phyloP scores from a whole-genome alignment of 257 asterid genomes.

The Solanum medicagineum region DNA sequence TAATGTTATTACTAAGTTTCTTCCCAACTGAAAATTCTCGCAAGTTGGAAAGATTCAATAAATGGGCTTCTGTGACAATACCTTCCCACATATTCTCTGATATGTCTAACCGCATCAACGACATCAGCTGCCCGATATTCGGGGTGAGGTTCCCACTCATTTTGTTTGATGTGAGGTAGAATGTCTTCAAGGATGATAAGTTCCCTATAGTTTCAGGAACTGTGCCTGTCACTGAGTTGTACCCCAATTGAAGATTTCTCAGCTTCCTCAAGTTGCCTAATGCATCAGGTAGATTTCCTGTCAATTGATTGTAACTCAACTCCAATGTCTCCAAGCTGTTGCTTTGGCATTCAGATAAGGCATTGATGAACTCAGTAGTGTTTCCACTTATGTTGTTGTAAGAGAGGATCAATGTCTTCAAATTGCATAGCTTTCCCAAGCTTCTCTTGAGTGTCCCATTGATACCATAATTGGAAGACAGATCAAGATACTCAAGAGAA shows the following conservation, averaged over 20 bases:
- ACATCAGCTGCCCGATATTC: constrained; percentile 16
- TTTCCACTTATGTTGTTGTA: constrained; percentile 4
- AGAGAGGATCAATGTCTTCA: constrained; percentile 5
- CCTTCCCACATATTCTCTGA: constrained; percentile 19
- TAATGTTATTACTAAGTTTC: neutral
- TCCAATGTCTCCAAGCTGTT: constrained; percentile 7
- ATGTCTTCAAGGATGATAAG: constrained; percentile 10
- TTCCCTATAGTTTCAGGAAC: constrained; percentile 17
- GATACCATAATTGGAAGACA: constrained; percentile 5
- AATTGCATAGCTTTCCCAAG: constrained; percentile 11
- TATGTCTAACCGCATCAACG: constrained; percentile 8
- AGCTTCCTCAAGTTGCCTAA: constrained; percentile 12
- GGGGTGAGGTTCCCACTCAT: constrained; percentile 17
- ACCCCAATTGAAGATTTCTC: neutral
- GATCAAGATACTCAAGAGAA: constrained; percentile 14
- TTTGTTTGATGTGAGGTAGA: constrained; percentile 13
- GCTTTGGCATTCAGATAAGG: constrained; percentile 11
- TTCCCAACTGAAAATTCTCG: constrained; percentile 11
- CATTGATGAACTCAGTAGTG: neutral
- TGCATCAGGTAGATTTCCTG: constrained; percentile 9
- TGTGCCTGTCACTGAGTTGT: constrained; percentile 17
- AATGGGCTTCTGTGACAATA: constrained; percentile 24
- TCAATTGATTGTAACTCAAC: constrained; percentile 5
- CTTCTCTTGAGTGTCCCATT: constrained; percentile 6
- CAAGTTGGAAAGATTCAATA: constrained; percentile 17